Evolutionary conservation across 331 rosid species (phyloP).

Genomic region (Malus hybrid): DNA sequence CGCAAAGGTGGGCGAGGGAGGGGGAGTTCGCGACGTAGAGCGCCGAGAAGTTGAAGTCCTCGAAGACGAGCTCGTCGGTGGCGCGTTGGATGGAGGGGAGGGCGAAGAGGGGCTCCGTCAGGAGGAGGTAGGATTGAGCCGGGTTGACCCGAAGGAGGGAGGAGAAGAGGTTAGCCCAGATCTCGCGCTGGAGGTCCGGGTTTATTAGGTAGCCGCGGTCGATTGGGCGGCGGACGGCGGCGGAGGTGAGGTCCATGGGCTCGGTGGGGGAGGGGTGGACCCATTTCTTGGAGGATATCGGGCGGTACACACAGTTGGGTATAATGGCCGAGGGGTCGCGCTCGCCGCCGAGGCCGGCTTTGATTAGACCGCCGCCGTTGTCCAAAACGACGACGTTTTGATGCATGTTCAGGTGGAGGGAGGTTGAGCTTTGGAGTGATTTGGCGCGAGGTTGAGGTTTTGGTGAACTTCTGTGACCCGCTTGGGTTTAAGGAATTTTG

Average conservation of each 20-base stretch:
- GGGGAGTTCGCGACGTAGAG: constrained; percentile 45
- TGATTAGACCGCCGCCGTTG: constrained; percentile 88
- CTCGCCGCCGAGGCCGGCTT: constrained; percentile 78
- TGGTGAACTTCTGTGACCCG: background rate
- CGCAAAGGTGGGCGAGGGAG: constrained; percentile 71
- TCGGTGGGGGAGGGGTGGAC: constrained; percentile 46
- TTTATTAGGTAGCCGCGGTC: constrained; percentile 86
- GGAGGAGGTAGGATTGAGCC: constrained; percentile 56
- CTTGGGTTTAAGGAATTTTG: background rate
- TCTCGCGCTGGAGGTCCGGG: constrained; percentile 71
- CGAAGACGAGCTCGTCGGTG: constrained; percentile 78
- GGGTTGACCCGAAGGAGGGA: constrained; percentile 60
- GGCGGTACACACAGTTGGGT: constrained; percentile 67
- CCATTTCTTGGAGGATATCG: constrained; percentile 69
- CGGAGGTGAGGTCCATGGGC: constrained; percentile 47
- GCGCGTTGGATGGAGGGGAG: constrained; percentile 78
- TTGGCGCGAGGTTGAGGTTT: background rate
- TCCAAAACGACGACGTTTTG: constrained; percentile 58
- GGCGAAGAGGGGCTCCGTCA: constrained; percentile 81
- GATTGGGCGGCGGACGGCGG: constrained; percentile 60
- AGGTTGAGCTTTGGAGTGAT: background rate
- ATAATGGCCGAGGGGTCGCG: constrained; percentile 52
- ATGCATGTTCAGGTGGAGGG: constrained; percentile 5
- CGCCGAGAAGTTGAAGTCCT: constrained; percentile 64
- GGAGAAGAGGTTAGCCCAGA: constrained; percentile 68